phyloP scores from a whole-genome alignment of 176 grass and related monocot species.

The Raddia distichophylla region DNA sequence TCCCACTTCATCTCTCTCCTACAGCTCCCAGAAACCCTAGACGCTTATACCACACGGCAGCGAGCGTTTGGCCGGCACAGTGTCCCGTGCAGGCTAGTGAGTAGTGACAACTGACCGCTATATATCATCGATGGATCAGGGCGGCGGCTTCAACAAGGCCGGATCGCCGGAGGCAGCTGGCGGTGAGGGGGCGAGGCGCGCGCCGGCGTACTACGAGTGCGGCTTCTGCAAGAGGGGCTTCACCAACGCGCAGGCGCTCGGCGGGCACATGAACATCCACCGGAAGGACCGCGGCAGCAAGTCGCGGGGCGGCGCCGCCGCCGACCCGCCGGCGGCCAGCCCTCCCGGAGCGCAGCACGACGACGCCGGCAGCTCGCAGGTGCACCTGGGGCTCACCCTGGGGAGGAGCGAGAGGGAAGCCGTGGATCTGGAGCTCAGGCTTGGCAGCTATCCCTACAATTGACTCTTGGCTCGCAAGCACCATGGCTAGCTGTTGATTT shows the following conservation, averaged over 20 bases:
- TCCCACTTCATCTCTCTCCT: too few species aligned
- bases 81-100: too few species aligned
- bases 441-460: conserved; percentile 48
- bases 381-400: conserved; percentile 41
- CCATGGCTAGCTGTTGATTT: neutral
- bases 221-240: conserved; percentile 69
- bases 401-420: conserved; percentile 38
- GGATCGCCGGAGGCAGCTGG: conserved; percentile 24
- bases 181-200: conserved; percentile 18
- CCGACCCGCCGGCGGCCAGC: neutral
- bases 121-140: conserved; percentile 29
- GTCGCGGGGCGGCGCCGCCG: neutral
- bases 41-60: too few species aligned
- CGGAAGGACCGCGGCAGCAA: conserved; percentile 51
- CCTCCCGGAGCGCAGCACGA: neutral
- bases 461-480: neutral
- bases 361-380: neutral
- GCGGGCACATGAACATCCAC: conserved; percentile 87
- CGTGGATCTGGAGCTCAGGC: conserved; percentile 64
- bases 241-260: conserved; percentile 74
- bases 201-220: conserved; percentile 56
- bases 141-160: conserved; percentile 21
- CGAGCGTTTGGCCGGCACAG: too few species aligned
- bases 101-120: too few species aligned
- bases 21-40: too few species aligned